These are phyloP conservation scores for Vitis hybrid DNA, from an alignment of 177 flowering plant species.

Conservation along the genomic window DNA sequence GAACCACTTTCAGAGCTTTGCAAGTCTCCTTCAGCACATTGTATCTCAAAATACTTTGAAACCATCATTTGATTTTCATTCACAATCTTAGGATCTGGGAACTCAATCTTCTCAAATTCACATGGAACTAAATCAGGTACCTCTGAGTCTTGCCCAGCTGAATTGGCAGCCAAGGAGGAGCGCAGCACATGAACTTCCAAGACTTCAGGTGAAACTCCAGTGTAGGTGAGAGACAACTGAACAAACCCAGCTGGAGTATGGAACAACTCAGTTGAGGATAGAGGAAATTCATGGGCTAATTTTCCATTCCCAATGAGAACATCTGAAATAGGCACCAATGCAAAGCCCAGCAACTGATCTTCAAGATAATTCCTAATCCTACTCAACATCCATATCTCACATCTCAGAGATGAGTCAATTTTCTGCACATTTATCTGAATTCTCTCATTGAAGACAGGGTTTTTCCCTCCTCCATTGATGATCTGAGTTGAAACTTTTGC, in stretches of 20 bases:
- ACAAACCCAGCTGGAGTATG: conserved; percentile 96
- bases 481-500: conserved; percentile 61
- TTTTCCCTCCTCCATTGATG: conserved; percentile 88
- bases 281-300: conserved; percentile 68
- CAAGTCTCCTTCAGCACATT: conserved; percentile 41
- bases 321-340: conserved; percentile 80
- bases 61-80: conserved; percentile 84
- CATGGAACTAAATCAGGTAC: conserved; percentile 28
- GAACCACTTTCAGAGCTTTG: conserved; percentile 50
- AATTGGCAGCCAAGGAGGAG: conserved; percentile 18
- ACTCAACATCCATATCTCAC: conserved; percentile 97
- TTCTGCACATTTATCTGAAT: conserved; percentile 56
- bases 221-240: conserved; percentile 60
- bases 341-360: conserved; percentile 88
- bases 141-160: conserved; percentile 32
- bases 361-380: conserved; percentile 85
- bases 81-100: conserved; percentile 75
- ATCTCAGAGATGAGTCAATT: conserved; percentile 68
- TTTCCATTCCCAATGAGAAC: conserved; percentile 56
- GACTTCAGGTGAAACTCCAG: conserved; percentile 74
- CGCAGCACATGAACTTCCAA: conserved; percentile 40
- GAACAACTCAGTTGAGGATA: conserved; percentile 90
- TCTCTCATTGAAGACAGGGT: conserved; percentile 82
- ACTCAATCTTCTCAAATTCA: conserved; percentile 75
- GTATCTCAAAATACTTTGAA: conserved; percentile 64